These are phyloP conservation scores for Clonostachys solani DNA, from an alignment of 2,329 filamentous ascomycete genomes.

Conservation along the genomic window DNA sequence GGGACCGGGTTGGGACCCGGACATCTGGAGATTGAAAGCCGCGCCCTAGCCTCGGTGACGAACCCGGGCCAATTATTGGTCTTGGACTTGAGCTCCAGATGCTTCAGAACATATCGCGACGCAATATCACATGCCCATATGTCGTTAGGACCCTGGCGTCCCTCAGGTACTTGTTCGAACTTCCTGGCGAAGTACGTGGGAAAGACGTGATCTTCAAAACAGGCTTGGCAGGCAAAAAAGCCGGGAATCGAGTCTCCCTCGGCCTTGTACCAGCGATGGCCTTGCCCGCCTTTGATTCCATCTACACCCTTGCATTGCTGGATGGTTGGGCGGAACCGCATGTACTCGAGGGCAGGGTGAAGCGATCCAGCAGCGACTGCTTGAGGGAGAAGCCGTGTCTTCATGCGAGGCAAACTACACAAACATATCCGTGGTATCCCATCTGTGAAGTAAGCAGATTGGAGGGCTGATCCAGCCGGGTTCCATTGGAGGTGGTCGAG, in stretches of 20 bases:
- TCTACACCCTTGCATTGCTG: not conserved
- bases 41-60: slow-evolving; percentile 16
- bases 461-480: no score
- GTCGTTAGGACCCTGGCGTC: not conserved
- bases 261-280: not conserved
- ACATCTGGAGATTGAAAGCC: slow-evolving; percentile 18
- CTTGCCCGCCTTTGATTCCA: not conserved
- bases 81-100: slow-evolving; percentile 15
- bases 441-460: not conserved
- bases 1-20: slow-evolving; percentile 10
- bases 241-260: not conserved
- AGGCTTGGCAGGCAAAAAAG: not conserved
- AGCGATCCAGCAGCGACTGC: not conserved
- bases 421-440: not conserved
- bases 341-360: not conserved
- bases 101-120: slow-evolving; percentile 17
- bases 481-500: no score
- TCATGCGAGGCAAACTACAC: not conserved
- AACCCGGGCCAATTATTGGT: slow-evolving; percentile 25
- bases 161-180: not conserved
- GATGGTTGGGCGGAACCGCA: not conserved
- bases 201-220: not conserved
- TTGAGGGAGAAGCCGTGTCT: not conserved
- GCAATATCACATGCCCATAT: slow-evolving; percentile 1
- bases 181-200: not conserved